A percentile compares a stretch with the other conserved stretches of the same genome.
These are phyloP conservation scores for Eucalyptus sp. DNA, from an alignment of 345 rosid species.

Conservation along the genomic window DNA sequence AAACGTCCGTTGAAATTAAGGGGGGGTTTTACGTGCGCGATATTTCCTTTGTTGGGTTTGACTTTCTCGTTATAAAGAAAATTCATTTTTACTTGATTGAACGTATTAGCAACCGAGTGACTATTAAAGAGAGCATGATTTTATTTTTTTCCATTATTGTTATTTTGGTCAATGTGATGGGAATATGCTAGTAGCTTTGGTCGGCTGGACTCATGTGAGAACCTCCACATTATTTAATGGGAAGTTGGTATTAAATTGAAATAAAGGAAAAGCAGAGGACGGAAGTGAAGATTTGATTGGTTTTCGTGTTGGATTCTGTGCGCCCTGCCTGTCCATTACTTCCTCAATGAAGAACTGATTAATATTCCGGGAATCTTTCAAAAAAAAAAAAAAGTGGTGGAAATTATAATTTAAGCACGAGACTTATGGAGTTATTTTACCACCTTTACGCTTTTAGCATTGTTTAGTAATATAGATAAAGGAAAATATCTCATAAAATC, in stretches of 20 bases:
- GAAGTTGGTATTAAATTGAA: background rate
- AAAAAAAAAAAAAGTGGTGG: background rate
- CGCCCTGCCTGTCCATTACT: background rate
- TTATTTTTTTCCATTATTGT: background rate
- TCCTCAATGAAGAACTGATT: background rate
- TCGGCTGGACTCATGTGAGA: background rate
- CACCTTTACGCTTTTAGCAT: background rate
- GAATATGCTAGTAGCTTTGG: background rate
- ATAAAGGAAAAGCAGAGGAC: background rate
- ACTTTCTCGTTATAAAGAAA: background rate
- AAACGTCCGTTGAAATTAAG: background rate
- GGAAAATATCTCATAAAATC: background rate
- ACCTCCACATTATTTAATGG: background rate
- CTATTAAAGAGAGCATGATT: background rate
- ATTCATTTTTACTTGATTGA: background rate
- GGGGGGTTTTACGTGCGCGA: background rate
- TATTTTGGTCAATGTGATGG: background rate
- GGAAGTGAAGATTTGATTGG: background rate
- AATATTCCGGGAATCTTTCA: background rate
- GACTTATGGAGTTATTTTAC: background rate
- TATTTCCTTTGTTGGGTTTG: background rate
- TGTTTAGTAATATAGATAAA: background rate
- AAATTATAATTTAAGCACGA: background rate
- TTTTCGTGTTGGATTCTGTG: background rate
- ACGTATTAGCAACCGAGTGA: background rate